Percentiles rank a stretch among this genome's conserved stretches.
Conservation (phyloP, 495 filamentous ascomycete genomes). For the Stereocaulon alpinum region DNA sequence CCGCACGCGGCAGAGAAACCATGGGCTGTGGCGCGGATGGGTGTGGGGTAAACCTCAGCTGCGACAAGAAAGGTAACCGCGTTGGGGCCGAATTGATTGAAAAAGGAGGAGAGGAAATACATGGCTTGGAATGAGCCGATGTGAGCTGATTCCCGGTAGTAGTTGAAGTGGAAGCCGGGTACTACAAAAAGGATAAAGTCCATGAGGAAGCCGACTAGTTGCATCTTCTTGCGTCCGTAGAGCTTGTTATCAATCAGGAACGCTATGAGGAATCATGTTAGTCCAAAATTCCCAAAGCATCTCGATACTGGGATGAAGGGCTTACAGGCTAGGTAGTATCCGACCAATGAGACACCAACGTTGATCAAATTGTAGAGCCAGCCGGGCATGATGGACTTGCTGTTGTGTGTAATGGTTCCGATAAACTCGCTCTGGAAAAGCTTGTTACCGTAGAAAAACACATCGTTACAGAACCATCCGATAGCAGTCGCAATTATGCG, state of each 20-base stretch:
- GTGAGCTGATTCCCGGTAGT: constrained; percentile 54
- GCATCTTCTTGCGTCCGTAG: constrained; percentile 87
- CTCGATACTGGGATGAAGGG: not conserved
- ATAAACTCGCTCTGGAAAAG: constrained; percentile 89
- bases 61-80: constrained; percentile 84
- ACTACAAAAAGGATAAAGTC: constrained; percentile 80
- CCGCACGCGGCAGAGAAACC: constrained; percentile 77
- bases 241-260: constrained; percentile 85
- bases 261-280: constrained; percentile 26
- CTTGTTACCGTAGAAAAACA: constrained; percentile 98
- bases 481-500: constrained; percentile 77
- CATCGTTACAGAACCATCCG: constrained; percentile 82
- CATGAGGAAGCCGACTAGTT: constrained; percentile 78
- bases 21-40: constrained; percentile 82
- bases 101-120: constrained; percentile 86
- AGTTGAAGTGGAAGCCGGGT: constrained; percentile 72
- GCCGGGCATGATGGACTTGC: constrained; percentile 58
- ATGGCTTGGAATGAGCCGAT: constrained; percentile 81
- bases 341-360: constrained; percentile 65
- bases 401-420: constrained; percentile 50
- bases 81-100: constrained; percentile 95
- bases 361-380: constrained; percentile 92
- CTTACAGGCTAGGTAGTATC: constrained; percentile 65
- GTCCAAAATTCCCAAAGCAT: not conserved
- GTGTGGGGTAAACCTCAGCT: constrained; percentile 82